Conservation (phyloP, 495 filamentous ascomycete species). For the Penicillium coprophilum region DNA sequence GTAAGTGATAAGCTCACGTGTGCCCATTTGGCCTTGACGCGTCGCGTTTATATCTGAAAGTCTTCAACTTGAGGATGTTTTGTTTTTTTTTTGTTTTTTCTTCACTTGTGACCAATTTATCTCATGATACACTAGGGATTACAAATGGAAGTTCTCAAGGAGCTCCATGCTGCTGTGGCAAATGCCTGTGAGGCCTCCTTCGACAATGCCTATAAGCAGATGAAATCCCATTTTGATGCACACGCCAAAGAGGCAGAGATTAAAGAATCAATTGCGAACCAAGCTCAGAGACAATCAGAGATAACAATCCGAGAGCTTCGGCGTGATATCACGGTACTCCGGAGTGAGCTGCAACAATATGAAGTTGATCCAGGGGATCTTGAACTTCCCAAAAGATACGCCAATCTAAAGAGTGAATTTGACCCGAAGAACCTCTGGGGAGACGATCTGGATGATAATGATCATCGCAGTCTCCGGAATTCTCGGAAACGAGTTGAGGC, state of each 20-base stretch:
- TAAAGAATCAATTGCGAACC: conserved; percentile 21
- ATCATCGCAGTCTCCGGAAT: conserved; percentile 12
- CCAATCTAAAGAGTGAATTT: conserved; percentile 11
- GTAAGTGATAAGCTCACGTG: conserved; percentile 9
- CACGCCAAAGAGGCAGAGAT: conserved; percentile 23
- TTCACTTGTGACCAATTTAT: background rate
- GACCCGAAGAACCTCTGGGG: conserved; percentile 14
- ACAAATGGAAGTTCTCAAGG: conserved; percentile 42
- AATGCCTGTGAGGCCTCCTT: conserved; percentile 34
- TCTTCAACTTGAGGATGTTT: background rate
- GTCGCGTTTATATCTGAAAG: conserved; percentile 5
- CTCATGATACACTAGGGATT: background rate
- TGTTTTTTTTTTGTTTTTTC: background rate
- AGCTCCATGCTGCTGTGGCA: conserved; percentile 36
- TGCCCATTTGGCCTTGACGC: conserved; percentile 11
- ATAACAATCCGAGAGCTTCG: conserved; percentile 28
- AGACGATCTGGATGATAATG: conserved; percentile 26
- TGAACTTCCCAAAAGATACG: conserved; percentile 10
- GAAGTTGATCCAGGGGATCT: conserved; percentile 16
- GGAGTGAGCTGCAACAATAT: conserved; percentile 23
- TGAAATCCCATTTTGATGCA: conserved; percentile 32
- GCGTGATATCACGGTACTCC: conserved; percentile 25
- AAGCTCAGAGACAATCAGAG: conserved; percentile 23
- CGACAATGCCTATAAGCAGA: conserved; percentile 30
- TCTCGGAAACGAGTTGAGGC: conserved; percentile 17